Evolutionary conservation across 2,329 filamentous ascomycete genomes (phyloP), one percentile per base, ranked within the genome.

Genomic region (Ploettnerulaceae sp.): DNA sequence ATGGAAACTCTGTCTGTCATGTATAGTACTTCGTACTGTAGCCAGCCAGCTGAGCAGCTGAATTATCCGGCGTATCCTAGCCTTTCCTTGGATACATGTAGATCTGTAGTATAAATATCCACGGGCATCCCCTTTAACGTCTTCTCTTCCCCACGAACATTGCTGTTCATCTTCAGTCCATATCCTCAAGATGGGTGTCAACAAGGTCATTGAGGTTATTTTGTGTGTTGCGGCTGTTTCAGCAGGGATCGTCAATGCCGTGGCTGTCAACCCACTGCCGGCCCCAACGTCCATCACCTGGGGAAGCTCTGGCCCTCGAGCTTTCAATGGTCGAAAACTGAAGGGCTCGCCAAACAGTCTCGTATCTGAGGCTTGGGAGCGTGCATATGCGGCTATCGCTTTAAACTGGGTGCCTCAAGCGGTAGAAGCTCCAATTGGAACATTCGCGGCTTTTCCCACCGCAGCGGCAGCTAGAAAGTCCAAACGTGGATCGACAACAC

Each of bases 341-440:
- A 55, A 64, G 21, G 64, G 65, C 12, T 55, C 66, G 6, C 48
- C 66, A 36, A 62, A 67, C 24, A 44, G 63, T 5, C 57, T 76
- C 33, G 53, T 76, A 29, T 52, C 52, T 8, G 64, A 69, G 36
- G 76, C 69, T 12, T 79, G 75, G 70, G 61, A 69, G 42, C 74
- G 76, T 45, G 67, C 73, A 14, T 72, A 65, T 62, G 57, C 65
- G 7, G 61, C 72, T 34, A 75, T 79, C 46, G 66, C 66, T 1
- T 62, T 80, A 22, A 67, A 72, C 63, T 81, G 76, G 76, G 67
- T 71, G 8, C 76, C 76, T 2, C 68, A 69, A 26, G 76, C 73
- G 7, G 66, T 66, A 1, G 75, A 80, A 60, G 69, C 70, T 18
- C 75, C 76, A 0, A 70, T 76, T 35, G 64, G 71, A 3, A 64